These are phyloP conservation scores for Oemleria cerasiformis DNA, from an alignment of 306 rosid genomes.

Conservation along the genomic window DNA sequence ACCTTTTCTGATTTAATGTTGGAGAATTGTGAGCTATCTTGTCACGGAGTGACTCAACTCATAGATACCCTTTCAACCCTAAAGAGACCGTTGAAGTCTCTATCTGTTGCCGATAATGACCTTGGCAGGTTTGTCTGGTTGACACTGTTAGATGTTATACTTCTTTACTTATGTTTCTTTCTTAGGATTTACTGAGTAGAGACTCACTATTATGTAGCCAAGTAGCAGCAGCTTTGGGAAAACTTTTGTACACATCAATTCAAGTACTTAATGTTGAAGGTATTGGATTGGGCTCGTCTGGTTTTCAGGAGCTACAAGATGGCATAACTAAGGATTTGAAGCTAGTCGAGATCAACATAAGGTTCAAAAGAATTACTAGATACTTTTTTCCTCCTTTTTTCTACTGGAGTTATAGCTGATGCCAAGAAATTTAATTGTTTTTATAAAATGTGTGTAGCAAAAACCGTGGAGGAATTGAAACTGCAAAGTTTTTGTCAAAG, in stretches of 20 bases:
- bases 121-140: conserved; percentile 73
- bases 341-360: conserved; percentile 64
- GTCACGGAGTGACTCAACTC: conserved; percentile 54
- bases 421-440: conserved; percentile 12
- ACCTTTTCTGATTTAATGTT: conserved; percentile 53
- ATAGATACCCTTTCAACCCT: conserved; percentile 50
- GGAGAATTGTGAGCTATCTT: conserved; percentile 70
- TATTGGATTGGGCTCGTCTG: conserved; percentile 61
- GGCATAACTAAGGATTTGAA: conserved; percentile 44
- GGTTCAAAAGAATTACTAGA: conserved; percentile 41
- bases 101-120: conserved; percentile 78
- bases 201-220: conserved; percentile 44
- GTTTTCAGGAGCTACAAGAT: conserved; percentile 62
- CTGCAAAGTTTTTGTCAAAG: conserved; percentile 63
- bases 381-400: conserved; percentile 19
- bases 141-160: conserved; percentile 20
- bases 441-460: conserved; percentile 43
- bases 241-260: conserved; percentile 48
- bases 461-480: conserved; percentile 75
- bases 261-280: conserved; percentile 57
- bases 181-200: conserved; percentile 22
- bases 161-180: conserved; percentile 22
- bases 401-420: not conserved
- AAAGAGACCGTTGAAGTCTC: conserved; percentile 60
- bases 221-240: conserved; percentile 67